These are phyloP conservation scores for Tetrapyrgos nigripes DNA, from an alignment of 1,284 basidiomycete genomes.

Conservation along the genomic window DNA sequence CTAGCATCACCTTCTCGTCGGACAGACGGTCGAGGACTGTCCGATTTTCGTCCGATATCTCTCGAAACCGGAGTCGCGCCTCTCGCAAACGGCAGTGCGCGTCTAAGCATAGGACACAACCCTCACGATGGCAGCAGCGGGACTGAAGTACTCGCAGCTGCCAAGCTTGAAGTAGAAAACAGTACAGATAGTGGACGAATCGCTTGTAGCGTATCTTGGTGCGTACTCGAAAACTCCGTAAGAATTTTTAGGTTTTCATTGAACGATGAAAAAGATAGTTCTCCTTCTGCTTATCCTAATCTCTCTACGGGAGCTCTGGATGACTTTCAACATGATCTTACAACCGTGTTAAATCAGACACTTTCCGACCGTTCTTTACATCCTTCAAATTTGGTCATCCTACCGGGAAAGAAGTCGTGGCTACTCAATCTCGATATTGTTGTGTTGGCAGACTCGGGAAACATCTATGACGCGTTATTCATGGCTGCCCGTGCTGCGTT, in stretches of 20 bases:
- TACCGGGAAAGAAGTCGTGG: constrained; percentile 73
- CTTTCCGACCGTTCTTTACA: constrained; percentile 67
- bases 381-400: constrained; percentile 66
- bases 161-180: constrained; percentile 76
- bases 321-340: constrained; percentile 74
- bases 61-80: constrained; percentile 81
- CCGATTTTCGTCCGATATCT: constrained; percentile 68
- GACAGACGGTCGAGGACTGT: constrained; percentile 68
- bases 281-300: constrained; percentile 78
- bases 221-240: constrained; percentile 32
- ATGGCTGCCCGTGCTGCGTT: constrained; percentile 77
- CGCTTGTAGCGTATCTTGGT: constrained; percentile 78
- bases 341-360: constrained; percentile 60
- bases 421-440: constrained; percentile 71
- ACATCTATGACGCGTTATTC: constrained; percentile 77
- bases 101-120: constrained; percentile 67
- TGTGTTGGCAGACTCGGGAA: constrained; percentile 74
- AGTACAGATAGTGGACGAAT: constrained; percentile 65
- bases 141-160: constrained; percentile 72
- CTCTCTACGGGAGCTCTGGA: constrained; percentile 67
- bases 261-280: constrained; percentile 57
- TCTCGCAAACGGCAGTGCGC: constrained; percentile 81
- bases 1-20: constrained; percentile 61
- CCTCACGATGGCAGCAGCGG: constrained; percentile 63
- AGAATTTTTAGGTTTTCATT: constrained; percentile 19